A percentile compares a stretch with the other conserved stretches of the same genome.
Conservation (phyloP, 2,329 filamentous ascomycete species). For the Penicillium sp. region DNA sequence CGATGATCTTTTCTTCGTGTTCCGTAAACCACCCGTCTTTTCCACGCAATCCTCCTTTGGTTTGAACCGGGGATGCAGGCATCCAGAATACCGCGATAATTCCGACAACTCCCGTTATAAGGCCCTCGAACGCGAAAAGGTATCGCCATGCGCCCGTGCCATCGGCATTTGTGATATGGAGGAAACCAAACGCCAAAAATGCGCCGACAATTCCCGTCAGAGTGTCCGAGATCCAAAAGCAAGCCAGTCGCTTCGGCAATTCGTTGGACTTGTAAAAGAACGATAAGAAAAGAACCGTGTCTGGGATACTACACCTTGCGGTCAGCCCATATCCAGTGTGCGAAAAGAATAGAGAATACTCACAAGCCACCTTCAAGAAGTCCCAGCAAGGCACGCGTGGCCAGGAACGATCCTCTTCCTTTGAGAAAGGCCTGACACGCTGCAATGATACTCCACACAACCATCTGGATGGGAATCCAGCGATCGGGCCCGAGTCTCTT, state of each 20-base stretch:
- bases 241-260: conserved; percentile 65
- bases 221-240: conserved; percentile 69
- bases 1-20: conserved; percentile 68
- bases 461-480: conserved; percentile 62
- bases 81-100: conserved; percentile 61
- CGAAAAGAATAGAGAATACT: conserved; percentile 38
- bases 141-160: conserved; percentile 44
- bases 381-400: conserved; percentile 49
- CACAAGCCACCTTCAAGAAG: conserved; percentile 59
- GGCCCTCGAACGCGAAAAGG: conserved; percentile 44
- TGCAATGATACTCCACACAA: conserved; percentile 57
- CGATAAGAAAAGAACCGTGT: conserved; percentile 59
- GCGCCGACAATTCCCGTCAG: conserved; percentile 48
- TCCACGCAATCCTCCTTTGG: conserved; percentile 60
- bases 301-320: conserved; percentile 32
- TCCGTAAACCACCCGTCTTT: conserved; percentile 68
- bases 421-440: conserved; percentile 53
- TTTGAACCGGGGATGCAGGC: conserved; percentile 65
- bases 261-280: conserved; percentile 76
- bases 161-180: conserved; percentile 38
- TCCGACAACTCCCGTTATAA: conserved; percentile 57
- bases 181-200: conserved; percentile 48
- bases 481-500: conserved; percentile 61
- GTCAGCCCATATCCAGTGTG: conserved; percentile 31
- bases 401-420: conserved; percentile 45